A percentile compares a stretch with the other conserved stretches of the same genome.
Conservation (phyloP, 1,284 basidiomycete species). For the Microbotryum saponariae region DNA sequence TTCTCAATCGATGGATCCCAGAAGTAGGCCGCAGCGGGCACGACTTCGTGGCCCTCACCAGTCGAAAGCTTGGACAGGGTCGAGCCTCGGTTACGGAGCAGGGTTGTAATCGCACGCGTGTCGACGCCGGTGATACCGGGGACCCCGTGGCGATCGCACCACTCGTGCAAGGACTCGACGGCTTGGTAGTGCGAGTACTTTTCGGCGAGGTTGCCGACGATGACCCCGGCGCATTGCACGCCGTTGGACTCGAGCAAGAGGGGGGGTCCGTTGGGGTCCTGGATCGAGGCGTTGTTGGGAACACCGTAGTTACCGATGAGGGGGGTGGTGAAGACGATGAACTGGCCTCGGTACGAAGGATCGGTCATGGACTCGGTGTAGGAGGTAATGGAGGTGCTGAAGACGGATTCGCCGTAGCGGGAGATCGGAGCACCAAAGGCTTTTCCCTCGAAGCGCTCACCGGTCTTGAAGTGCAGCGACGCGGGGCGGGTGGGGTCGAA, state of each 20-base stretch:
- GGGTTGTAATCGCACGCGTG: conserved; percentile 87
- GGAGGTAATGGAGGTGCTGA: conserved; percentile 96
- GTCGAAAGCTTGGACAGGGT: conserved; percentile 86
- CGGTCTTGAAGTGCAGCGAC: conserved; percentile 83
- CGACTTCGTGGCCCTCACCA: conserved; percentile 60
- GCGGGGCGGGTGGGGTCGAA: conserved; percentile 54
- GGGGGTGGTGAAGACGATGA: conserved; percentile 95
- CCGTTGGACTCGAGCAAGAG: conserved; percentile 73
- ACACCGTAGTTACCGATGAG: conserved; percentile 99
- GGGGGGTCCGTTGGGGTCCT: conserved; percentile 66
- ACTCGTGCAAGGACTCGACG: conserved; percentile 82
- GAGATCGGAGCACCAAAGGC: conserved; percentile 85
- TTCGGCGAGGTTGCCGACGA: conserved; percentile 91
- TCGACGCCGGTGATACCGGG: conserved; percentile 95
- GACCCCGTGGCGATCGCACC: conserved; percentile 84
- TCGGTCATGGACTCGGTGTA: conserved; percentile 99
- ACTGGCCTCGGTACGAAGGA: conserved; percentile 95
- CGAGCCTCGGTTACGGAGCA: conserved; percentile 93
- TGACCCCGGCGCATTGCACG: conserved; percentile 85
- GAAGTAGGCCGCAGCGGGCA: conserved; percentile 59
- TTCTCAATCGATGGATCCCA: conserved; percentile 91
- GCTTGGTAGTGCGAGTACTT: conserved; percentile 92
- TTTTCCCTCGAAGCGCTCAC: conserved; percentile 79
- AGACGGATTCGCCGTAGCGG: conserved; percentile 94
- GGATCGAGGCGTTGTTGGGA: conserved; percentile 56